Conservation (phyloP, 768 basidiomycete genomes). For the Phlebiopsis gigantea region DNA sequence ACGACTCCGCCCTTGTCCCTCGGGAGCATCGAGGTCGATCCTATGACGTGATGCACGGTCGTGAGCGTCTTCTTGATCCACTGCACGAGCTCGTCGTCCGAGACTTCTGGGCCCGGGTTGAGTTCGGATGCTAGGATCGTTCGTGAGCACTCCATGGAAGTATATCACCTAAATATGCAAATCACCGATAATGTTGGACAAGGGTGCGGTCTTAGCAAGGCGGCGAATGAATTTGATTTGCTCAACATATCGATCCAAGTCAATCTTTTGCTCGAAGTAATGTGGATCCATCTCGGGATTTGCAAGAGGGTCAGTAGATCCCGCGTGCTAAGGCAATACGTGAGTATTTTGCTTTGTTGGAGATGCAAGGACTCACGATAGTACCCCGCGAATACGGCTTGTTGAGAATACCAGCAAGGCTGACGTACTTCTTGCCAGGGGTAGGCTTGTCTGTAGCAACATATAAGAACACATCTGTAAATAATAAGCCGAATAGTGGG, state of each 20-base stretch:
- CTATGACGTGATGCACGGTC: constrained; percentile 24
- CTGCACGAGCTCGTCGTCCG: not conserved
- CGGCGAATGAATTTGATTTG: constrained; percentile 19
- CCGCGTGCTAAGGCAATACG: constrained; percentile 13
- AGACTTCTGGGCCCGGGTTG: not conserved
- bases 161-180: not conserved
- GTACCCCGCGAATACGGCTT: constrained; percentile 28
- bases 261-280: constrained; percentile 24
- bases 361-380: constrained; percentile 18
- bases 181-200: constrained; percentile 5
- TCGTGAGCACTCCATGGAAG: not conserved
- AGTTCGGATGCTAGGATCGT: not conserved
- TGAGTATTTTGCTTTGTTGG: not conserved
- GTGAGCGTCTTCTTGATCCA: not conserved
- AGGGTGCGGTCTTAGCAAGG: constrained; percentile 15
- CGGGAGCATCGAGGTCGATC: constrained; percentile 38
- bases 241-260: constrained; percentile 19
- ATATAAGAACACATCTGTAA: not conserved
- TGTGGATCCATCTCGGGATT: constrained; percentile 24
- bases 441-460: constrained; percentile 2
- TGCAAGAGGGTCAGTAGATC: constrained; percentile 17
- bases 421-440: constrained; percentile 22
- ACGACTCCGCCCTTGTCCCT: constrained; percentile 32
- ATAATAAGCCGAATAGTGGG: not conserved
- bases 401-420: constrained; percentile 18